Evolutionary conservation across 129 eudicot species (phyloP), one percentile per base, ranked within the genome.

Genomic region (Lactuca saligna): DNA sequence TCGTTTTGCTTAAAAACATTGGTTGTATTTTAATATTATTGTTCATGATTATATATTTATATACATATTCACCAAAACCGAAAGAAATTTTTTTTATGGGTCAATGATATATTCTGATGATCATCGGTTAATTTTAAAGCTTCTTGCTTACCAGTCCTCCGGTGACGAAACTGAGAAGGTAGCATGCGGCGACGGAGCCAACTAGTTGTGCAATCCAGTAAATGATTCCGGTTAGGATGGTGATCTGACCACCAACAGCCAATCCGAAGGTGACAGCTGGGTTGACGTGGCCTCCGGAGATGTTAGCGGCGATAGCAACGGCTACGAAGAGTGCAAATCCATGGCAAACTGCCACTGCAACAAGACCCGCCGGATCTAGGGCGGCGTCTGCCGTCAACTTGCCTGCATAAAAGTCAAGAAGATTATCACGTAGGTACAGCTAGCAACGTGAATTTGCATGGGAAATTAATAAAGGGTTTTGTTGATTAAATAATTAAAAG

Each of bases 251-350:
- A 5, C 83, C 86, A 68, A 84, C 67, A 41, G 86, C 89, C 79
- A 84, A 81, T 66, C 89, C 88, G 31, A 84, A 78, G 32, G 87
- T 83, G 77, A 83, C 84, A 75, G 87, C 87, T 61, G 87, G 88
- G 57, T 84, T 84, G 17, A 84, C 77, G 39, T 84, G 89, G 49
- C 89, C 89, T 15, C 89, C 89, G 17, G 89, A 84, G 79, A 84
- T 74, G 73, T 81, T 84, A 73, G 89, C 89, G 0, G 81, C 89
- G 8, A 84, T 75, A 6, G 83, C 71, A 9, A 84, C 89, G 0
- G 81, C 89, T 0, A 81, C 89, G 12, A 81, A 84, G 8, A 84
- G 83, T 12, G 89, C 89, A 37, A 84, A 75, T 9, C 81, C 87
- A 62, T 83, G 84, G 57, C 75, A 74, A 35, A 83, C 72, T 1